Evolutionary conservation across 257 asterid genomes (phyloP), one percentile per base, ranked within the genome.

Genomic region (Solanum rostratum): DNA sequence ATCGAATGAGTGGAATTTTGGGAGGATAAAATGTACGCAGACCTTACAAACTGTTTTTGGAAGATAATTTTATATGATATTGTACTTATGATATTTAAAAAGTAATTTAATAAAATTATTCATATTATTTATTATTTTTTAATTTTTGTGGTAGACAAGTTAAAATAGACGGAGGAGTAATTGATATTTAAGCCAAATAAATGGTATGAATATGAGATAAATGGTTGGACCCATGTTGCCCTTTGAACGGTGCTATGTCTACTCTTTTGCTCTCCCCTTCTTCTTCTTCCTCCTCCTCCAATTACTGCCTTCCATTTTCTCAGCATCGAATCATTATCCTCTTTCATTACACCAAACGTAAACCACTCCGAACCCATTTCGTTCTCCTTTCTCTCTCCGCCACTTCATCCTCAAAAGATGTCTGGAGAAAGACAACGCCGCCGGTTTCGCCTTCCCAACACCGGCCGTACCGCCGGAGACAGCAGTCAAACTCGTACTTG

Each of bases 361-460:
- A 60, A 14, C 88, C 65, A 52, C 84, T 45, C 63, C 85, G 59
- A 22, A 70, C 79, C 89, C 88, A 76, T 68, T 82, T 89, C 81
- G 73, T 88, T 53, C 41, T 90, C 80, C 27, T 85, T 45, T 93
- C 94, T 54, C 50, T 88, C 85, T 86, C 93, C 11, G 69, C 90
- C 7, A 10, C 86, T 63, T 82, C 86, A 11, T 82, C 90, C 6
- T 7, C 86, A 13, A 90, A 86, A 73, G 88, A 91, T 81, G 88
- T 90, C 68, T 90, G 97, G 96, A 91, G 91, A 27, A 91, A 90
- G 59, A 87, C 85, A 3, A 18, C 86, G n/a, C 66, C 24, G 54
- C 37, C 86, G 13, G 19, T 80, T 84, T 10, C 66, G 18, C 13
- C 68, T 53, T 65, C 86, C 19, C 59, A 86, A 53, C 85, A 74